These are phyloP conservation scores for Pleurotus ostreatus DNA, from an alignment of 768 basidiomycete genomes.

Conservation along the genomic window DNA sequence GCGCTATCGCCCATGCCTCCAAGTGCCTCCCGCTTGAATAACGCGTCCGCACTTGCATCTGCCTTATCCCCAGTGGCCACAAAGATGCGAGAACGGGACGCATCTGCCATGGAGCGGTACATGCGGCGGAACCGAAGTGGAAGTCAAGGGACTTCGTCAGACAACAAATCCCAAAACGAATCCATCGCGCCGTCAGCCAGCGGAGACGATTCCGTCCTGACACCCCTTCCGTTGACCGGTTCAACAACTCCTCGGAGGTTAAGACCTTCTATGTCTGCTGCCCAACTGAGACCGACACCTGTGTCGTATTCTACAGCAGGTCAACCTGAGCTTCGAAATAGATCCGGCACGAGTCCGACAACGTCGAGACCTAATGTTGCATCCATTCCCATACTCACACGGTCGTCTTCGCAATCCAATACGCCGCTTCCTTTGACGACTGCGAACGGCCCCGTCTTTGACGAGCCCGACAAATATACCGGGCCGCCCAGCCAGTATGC, in stretches of 20 bases:
- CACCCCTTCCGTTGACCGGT: conserved; percentile 41
- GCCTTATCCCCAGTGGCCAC: conserved; percentile 74
- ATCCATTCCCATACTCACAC: conserved; percentile 42
- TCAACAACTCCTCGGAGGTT: conserved; percentile 58
- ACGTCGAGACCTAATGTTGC: conserved; percentile 36
- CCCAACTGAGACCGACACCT: conserved; percentile 61
- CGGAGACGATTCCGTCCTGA: not conserved
- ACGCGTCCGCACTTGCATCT: conserved; percentile 29
- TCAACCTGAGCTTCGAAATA: conserved; percentile 48
- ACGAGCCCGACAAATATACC: conserved; percentile 48
- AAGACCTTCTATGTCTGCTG: conserved; percentile 75
- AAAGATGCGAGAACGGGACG: conserved; percentile 80
- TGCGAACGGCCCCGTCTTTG: conserved; percentile 29
- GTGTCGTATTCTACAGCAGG: conserved; percentile 27
- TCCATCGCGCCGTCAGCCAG: conserved; percentile 15
- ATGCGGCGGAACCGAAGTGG: conserved; percentile 79
- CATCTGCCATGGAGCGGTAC: conserved; percentile 86
- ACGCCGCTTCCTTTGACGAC: conserved; percentile 35
- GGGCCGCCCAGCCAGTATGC: conserved; percentile 72
- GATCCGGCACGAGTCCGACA: conserved; percentile 67
- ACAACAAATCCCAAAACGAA: conserved; percentile 62
- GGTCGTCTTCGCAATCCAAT: conserved; percentile 57
- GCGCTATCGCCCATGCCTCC: conserved; percentile 24
- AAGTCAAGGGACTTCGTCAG: conserved; percentile 69
- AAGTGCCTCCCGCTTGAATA: conserved; percentile 29